Evolutionary conservation across 352 stramenopile species (phyloP), one percentile per base, ranked within the genome.

Genomic region (Blastocystis sp.): DNA sequence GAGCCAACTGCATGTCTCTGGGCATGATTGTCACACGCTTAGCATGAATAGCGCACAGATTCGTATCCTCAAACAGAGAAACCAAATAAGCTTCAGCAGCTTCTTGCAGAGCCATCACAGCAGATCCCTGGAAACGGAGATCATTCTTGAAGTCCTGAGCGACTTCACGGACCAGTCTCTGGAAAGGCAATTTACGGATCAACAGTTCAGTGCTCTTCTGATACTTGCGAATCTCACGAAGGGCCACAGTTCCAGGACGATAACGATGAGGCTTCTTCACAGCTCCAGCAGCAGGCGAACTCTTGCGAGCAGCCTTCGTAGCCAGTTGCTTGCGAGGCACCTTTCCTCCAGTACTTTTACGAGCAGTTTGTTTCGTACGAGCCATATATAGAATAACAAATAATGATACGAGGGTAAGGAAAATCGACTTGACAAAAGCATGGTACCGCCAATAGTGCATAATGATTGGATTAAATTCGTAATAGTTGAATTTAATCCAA

Each of bases 311-410:
- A 64, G 94, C 94, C 93, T 97, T 97, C 62, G 91, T 93, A 87
- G 95, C 95, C 23, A 98, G 91, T 92, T 98, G 95, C 93, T 97
- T 97, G 87, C 95, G 93, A 29, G 95, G 95, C 13, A 95, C 95
- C 92, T 98, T 98, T 91, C 95, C 95, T 70, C 95, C 95, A 59
- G 95, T 94, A 69, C 94, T 97, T 92, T 98, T 98, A 91, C 95
- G 94, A n/a, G 95, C 95, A 54, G 95, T 98, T 92, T 98, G 95
- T 92, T 98, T 98, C 90, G 95, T 98, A 93, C 95, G 94, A 75
- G 95, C 95, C 90, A 91, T 91, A 75, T 50, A 2, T 59, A 53
- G 15, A 47, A 23, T 37, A 77, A 77, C 54, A 20, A 77, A 77
- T 29, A 59, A 50, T 77, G 66, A 53, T 26, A n/a, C 3, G 6